Percentiles rank a stretch among this genome's conserved stretches.
Conservation (phyloP, 306 rosid genomes). For the Sindora glabra region DNA sequence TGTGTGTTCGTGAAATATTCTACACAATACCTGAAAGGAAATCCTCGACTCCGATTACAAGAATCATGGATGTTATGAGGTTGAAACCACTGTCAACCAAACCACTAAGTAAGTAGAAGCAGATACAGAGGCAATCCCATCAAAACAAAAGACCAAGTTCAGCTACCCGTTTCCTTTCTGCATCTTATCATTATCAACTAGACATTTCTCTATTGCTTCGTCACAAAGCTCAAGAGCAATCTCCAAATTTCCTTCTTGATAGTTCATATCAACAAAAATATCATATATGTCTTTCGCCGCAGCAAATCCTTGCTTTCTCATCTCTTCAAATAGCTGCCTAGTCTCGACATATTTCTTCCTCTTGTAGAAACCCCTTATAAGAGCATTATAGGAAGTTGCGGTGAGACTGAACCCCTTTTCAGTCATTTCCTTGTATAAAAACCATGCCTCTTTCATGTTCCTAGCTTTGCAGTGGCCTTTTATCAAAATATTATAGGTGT, state of each 20-base stretch:
- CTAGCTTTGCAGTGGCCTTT: constrained; percentile 83
- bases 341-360: constrained; percentile 68
- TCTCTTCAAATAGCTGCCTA: constrained; percentile 72
- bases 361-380: constrained; percentile 58
- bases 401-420: constrained; percentile 54
- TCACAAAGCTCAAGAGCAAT: constrained; percentile 74
- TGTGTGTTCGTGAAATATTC: constrained; percentile 6
- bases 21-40: neutral
- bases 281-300: constrained; percentile 70
- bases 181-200: constrained; percentile 25
- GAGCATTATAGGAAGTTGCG: constrained; percentile 56
- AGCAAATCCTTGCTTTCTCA: constrained; percentile 61
- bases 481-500: constrained; percentile 72
- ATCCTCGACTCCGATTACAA: neutral
- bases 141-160: constrained; percentile 11
- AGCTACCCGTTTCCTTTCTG: constrained; percentile 20
- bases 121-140: constrained; percentile 3
- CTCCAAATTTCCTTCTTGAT: constrained; percentile 72
- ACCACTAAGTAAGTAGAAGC: constrained; percentile 8
- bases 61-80: constrained; percentile 10
- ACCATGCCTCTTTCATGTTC: constrained; percentile 84
- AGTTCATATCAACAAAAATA: constrained; percentile 66
- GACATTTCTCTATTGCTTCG: constrained; percentile 77
- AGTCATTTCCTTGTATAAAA: constrained; percentile 57
- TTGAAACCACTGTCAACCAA: constrained; percentile 10